These are phyloP conservation scores for Diaporthe citrichinensis DNA, from an alignment of 2,329 filamentous ascomycete genomes.

Conservation along the genomic window DNA sequence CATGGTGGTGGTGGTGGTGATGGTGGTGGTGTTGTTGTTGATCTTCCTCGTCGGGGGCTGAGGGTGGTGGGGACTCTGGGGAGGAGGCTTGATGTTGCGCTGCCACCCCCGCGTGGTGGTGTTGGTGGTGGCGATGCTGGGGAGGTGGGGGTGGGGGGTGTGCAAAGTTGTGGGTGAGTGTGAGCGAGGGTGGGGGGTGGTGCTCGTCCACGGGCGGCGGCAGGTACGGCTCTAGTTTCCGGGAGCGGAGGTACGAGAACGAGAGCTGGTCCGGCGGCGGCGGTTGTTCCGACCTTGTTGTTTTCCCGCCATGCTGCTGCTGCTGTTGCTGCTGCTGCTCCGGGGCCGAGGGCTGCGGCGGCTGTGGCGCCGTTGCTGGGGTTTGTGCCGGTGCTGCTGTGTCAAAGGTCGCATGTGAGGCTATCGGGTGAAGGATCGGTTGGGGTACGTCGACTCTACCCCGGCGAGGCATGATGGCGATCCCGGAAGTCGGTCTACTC, in stretches of 20 bases:
- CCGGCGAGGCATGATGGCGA: slow-evolving; percentile 30
- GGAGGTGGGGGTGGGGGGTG: slow-evolving; percentile 22
- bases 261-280: slow-evolving; percentile 29
- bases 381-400: not conserved
- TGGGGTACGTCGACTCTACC: slow-evolving; percentile 19
- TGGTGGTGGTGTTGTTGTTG: not conserved
- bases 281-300: not conserved
- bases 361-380: not conserved
- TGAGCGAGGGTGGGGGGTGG: slow-evolving; percentile 16
- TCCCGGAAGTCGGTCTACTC: not conserved
- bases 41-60: not conserved
- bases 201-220: slow-evolving; percentile 30
- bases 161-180: slow-evolving; percentile 6
- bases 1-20: not conserved
- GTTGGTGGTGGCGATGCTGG: slow-evolving; percentile 11
- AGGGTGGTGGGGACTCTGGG: slow-evolving; percentile 17
- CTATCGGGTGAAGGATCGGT: slow-evolving; percentile 22
- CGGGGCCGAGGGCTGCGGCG: not conserved
- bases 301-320: slow-evolving; percentile 1
- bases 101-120: not conserved
- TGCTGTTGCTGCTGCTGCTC: not conserved
- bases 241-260: slow-evolving; percentile 35
- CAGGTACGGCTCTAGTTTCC: slow-evolving; percentile 35
- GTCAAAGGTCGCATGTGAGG: slow-evolving; percentile 26
- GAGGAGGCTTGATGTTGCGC: slow-evolving; percentile 24